A percentile compares a stretch with the other conserved stretches of the same genome.
phyloP scores from a whole-genome alignment of 192 early-diverging fungal species.

The Spizellomyces sp. region DNA sequence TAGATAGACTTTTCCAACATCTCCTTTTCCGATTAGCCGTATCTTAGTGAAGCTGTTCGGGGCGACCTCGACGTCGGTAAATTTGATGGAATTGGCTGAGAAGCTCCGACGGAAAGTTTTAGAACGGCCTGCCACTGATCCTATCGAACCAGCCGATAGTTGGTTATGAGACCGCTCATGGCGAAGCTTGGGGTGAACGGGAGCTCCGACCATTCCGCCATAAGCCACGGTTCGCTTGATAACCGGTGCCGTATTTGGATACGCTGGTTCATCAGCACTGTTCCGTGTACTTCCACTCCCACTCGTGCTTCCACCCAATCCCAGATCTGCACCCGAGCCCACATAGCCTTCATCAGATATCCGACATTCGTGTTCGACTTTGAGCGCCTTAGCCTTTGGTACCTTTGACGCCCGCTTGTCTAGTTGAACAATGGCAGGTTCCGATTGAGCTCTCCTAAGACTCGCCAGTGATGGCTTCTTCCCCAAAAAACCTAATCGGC shows the following conservation, averaged over 20 bases:
- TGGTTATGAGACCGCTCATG: conserved; percentile 3
- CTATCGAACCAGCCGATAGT: background rate
- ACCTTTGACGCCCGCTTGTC: background rate
- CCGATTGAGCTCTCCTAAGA: conserved; percentile 10
- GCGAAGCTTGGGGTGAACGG: background rate
- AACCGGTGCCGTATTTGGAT: background rate
- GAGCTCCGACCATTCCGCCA: conserved; percentile 16
- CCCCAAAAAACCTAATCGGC: conserved; percentile 6
- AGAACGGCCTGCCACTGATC: background rate
- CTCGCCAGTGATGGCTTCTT: conserved; percentile 26
- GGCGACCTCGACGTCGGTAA: conserved; percentile 78
- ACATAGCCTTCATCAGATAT: conserved; percentile 29
- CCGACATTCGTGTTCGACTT: conserved; percentile 1
- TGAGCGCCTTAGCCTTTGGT: background rate
- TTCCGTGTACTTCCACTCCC: background rate
- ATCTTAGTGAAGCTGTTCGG: conserved; percentile 89
- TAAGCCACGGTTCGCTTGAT: background rate
- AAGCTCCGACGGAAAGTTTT: conserved; percentile 18
- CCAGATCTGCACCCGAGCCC: conserved; percentile 20
- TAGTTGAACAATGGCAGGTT: background rate
- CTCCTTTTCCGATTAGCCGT: conserved; percentile 92
- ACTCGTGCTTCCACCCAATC: background rate
- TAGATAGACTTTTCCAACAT: conserved; percentile 96
- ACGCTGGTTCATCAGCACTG: background rate
- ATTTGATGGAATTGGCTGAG: conserved; percentile 79